Base-by-base conservation (phyloP, 768 basidiomycete species). In the Lentinula guzmanii region DNA sequence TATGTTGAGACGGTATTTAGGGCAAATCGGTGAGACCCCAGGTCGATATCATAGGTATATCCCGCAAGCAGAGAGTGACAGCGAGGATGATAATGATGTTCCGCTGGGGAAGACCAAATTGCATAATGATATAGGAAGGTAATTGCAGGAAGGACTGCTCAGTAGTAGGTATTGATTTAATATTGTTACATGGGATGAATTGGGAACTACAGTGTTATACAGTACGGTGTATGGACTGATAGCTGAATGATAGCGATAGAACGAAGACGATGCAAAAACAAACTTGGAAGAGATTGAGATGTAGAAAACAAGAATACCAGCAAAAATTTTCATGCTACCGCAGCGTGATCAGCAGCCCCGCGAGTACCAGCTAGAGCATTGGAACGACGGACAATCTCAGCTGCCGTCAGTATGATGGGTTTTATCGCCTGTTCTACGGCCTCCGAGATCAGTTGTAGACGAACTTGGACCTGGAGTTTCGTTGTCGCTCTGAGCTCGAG, bases 41-140 rank as follows among this genome's bases (percentile, higher is more conserved):
- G 84, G 82, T 51, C 77, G 84, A 65, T 93, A 93, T 67, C 75
- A 83, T 58, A 77, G 81, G 35, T 93, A 93, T 70, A 82, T 85
- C 7, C 86, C 89, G 1, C 79, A 86, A 61, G 78, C 80, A 0
- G 70, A 72, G 35, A 77, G 75, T 48, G 79, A 81, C 51, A 77
- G 75, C 51, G 79, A 28, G 28, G 28, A 78, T n/a, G 76, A 76
- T 16, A 77, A 79, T 2, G 77, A 77, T 39, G 45, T 34, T 4
- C 56, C 56, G 31, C 28, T 58, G 28, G 42, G 42, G 42, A 28
- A 58, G 16, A 15, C 28, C 1, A 18, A 18, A 54, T 11, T 33
- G 21, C 7, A 5, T 28, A 28, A 28, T 28, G 28, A 28, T 28
- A 28, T 11, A 18, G 51, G 3, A 34, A 53, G 9, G 33, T 34